Evolutionary conservation across 1,139 yeast genomes (phyloP).

Genomic region (Kodamaea alishanica): DNA sequence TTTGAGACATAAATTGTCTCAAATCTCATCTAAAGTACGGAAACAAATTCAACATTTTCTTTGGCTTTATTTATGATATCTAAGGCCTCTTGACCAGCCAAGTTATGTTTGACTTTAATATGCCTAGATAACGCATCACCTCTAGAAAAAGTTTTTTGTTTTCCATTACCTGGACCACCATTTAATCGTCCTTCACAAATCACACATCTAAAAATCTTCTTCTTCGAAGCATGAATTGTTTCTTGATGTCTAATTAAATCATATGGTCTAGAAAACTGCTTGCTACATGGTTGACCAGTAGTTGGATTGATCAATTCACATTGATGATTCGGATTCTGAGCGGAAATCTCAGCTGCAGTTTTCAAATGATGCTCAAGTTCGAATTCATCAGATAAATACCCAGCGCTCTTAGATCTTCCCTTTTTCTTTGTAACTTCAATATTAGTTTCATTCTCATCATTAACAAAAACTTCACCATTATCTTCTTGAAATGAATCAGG

Average conservation of each 20-base stretch:
- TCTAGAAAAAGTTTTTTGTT: constrained; percentile 50
- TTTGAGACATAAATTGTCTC: background rate
- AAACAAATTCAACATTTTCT: constrained; percentile 65
- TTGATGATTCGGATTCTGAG: constrained; percentile 34
- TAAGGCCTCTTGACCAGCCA: constrained; percentile 45
- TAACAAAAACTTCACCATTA: background rate
- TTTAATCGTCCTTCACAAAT: constrained; percentile 47
- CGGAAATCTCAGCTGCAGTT: constrained; percentile 17
- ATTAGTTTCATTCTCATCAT: background rate
- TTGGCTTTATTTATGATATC: constrained; percentile 71
- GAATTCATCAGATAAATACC: constrained; percentile 1
- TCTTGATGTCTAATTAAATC: constrained; percentile 50
- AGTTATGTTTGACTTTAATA: constrained; percentile 47
- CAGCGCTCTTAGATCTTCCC: too few species aligned
- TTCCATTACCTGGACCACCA: constrained; percentile 56
- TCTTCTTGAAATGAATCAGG: constrained; percentile 1
- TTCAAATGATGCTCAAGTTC: background rate
- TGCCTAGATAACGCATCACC: constrained; percentile 51
- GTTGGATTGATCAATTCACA: constrained; percentile 57
- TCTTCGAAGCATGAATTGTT: constrained; percentile 47
- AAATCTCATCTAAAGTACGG: constrained; percentile 15
- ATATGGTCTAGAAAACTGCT: constrained; percentile 47
- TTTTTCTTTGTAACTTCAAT: background rate
- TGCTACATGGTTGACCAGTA: constrained; percentile 42
- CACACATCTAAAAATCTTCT: constrained; percentile 48